phyloP scores from a whole-genome alignment of 257 asterid genomes.

The Cynanchum wilfordii region DNA sequence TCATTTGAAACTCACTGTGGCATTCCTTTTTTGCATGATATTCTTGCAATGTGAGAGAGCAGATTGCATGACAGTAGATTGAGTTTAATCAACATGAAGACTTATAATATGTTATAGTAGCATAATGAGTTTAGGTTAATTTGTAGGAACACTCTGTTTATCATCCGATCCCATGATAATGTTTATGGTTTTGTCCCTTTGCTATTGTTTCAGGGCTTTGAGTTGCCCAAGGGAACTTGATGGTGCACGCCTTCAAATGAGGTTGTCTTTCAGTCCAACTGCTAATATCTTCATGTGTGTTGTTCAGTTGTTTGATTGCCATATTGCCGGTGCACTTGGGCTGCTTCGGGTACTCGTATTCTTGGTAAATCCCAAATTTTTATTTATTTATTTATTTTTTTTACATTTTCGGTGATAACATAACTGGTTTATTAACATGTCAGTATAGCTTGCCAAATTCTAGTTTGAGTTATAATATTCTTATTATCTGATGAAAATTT shows the following conservation, averaged over 20 bases:
- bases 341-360: slow-evolving; percentile 25
- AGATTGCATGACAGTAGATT: not conserved
- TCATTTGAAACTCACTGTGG: not conserved
- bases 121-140: not conserved
- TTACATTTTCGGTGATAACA: not conserved
- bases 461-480: not conserved
- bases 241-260: slow-evolving; percentile 34
- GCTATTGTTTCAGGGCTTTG: slow-evolving; percentile 26
- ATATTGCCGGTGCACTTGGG: slow-evolving; percentile 34
- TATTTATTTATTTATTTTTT: not conserved
- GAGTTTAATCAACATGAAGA: not conserved
- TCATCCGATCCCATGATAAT: not conserved
- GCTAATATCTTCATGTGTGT: slow-evolving; percentile 25
- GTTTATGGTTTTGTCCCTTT: not conserved
- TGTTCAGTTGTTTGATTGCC: slow-evolving; percentile 34
- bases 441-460: not conserved
- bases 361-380: slow-evolving; percentile 14
- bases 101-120: not conserved
- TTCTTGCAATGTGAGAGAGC: not conserved
- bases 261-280: slow-evolving; percentile 30
- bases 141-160: not conserved
- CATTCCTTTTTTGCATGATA: not conserved
- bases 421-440: not conserved
- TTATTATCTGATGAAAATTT: not conserved
- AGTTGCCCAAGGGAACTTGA: slow-evolving; percentile 29